Conservation (phyloP, 1,284 basidiomycete species). For the Fomitiporia mediterranea region DNA sequence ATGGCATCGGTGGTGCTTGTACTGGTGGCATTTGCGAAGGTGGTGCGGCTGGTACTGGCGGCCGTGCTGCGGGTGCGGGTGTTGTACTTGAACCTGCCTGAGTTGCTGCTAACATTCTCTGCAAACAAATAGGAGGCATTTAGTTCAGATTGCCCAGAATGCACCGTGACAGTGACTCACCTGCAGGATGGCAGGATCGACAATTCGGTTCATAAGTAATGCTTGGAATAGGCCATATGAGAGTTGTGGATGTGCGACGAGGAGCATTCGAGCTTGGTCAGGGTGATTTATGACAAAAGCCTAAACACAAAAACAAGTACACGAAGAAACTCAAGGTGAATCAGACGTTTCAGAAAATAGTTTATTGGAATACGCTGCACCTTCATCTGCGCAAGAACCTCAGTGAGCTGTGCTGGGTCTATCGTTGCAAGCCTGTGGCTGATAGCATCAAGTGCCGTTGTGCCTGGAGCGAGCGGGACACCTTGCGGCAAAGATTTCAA, state of each 20-base stretch:
- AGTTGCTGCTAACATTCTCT: slow-evolving; percentile 59
- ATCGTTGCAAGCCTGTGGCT: slow-evolving; percentile 84
- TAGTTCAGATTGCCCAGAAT: not conserved
- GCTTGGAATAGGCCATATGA: slow-evolving; percentile 97
- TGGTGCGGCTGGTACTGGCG: slow-evolving; percentile 25
- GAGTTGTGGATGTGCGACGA: slow-evolving; percentile 86
- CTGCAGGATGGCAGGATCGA: slow-evolving; percentile 81
- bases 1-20: slow-evolving; percentile 28
- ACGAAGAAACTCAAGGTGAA: slow-evolving; percentile 12
- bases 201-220: slow-evolving; percentile 90
- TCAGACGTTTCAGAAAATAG: slow-evolving; percentile 6
- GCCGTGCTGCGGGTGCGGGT: slow-evolving; percentile 27
- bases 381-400: slow-evolving; percentile 98
- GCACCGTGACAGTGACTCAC: slow-evolving; percentile 32
- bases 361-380: slow-evolving; percentile 38
- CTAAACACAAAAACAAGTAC: too few relatives aligned
- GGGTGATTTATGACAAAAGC: slow-evolving; percentile 88
- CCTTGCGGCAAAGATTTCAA: slow-evolving; percentile 73
- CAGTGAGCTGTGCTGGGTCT: slow-evolving; percentile 82
- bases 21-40: slow-evolving; percentile 27
- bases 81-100: slow-evolving; percentile 21
- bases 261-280: slow-evolving; percentile 80
- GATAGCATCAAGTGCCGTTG: slow-evolving; percentile 79
- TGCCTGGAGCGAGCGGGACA: slow-evolving; percentile 71
- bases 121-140: slow-evolving; percentile 18